A percentile compares a stretch with the other conserved stretches of the same genome.
These are phyloP conservation scores for Penicillium digitatum DNA, from an alignment of 2,329 filamentous ascomycete species.

Conservation along the genomic window DNA sequence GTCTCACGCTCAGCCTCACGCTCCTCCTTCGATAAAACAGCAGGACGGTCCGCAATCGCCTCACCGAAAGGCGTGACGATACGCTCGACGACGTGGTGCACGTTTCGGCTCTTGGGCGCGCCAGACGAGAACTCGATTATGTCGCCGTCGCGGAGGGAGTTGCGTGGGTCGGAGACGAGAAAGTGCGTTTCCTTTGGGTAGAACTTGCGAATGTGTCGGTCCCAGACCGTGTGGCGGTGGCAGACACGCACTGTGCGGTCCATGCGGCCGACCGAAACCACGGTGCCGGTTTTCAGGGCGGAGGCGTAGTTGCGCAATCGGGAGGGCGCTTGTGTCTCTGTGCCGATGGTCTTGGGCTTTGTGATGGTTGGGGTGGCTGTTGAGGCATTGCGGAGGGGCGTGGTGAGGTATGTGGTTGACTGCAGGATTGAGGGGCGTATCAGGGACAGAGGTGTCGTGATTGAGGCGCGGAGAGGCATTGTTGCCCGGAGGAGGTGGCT, in stretches of 20 bases:
- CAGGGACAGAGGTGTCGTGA: slow-evolving; percentile 23
- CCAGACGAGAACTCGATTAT: slow-evolving; percentile 45
- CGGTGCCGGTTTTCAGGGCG: slow-evolving; percentile 37
- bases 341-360: slow-evolving; percentile 9
- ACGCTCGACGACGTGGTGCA: slow-evolving; percentile 42
- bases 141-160: slow-evolving; percentile 44
- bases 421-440: slow-evolving; percentile 24
- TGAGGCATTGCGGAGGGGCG: slow-evolving; percentile 20
- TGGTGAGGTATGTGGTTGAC: slow-evolving; percentile 15
- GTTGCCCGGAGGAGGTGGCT: slow-evolving; percentile 31
- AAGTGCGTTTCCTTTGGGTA: slow-evolving; percentile 36
- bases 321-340: slow-evolving; percentile 21
- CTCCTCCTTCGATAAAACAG: slow-evolving; percentile 36
- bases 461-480: slow-evolving; percentile 30
- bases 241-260: slow-evolving; percentile 40
- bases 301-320: slow-evolving; percentile 37
- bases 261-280: slow-evolving; percentile 42
- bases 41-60: slow-evolving; percentile 35
- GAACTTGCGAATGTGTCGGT: slow-evolving; percentile 37
- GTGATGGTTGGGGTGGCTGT: slow-evolving; percentile 8
- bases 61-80: slow-evolving; percentile 42
- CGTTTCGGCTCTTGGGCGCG: slow-evolving; percentile 35
- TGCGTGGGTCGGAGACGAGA: slow-evolving; percentile 39
- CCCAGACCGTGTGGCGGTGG: slow-evolving; percentile 34
- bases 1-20: slow-evolving; percentile 30